Base-by-base conservation (phyloP, 2,329 filamentous ascomycete species). In the Emydomyces testavorans region DNA sequence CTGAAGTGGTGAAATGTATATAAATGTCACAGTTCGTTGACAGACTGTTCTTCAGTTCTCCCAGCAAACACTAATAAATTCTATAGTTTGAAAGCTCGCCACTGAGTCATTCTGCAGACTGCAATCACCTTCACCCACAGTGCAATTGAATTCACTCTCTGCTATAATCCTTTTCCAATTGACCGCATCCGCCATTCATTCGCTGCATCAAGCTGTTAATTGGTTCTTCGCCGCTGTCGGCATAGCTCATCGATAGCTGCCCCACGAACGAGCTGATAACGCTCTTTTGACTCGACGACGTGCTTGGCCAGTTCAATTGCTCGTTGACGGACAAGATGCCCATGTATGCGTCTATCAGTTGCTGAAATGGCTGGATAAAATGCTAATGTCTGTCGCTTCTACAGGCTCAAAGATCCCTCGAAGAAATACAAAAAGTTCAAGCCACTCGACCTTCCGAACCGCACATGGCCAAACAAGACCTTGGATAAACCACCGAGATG, bases 401-500 rank as follows among this genome's bases (percentile, higher is more conserved):
- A 35, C 37, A 71, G 69, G 69, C 68, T 72, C 52, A 70, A 71
- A 51, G 69, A 72, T 57, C 69, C 69, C 41, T 71, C 68, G 37
- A 69, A 62, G 54, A 72, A 72, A 59, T 72, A 72, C 57, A 68
- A 62, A 58, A 62, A 62, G 36, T 72, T 68, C 53, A 65, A 70
- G 58, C 68, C 69, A 11, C 55, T 70, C 50, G 56, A 73, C 53
- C 65, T 75, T 36, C 68, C 70, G n/a, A 68, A 74, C 56, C 66
- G 72, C 53, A 68, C 72, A 83, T 94, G 88, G 88, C 88, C 88
- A 8, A 77, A 76, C 62, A 89, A 85, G 71, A 79, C 77, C 34
- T 77, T 95, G 59, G 78, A 85, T 60, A 92, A 89, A 70, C 78
- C 89, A 42, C 89, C 88, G 29, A 77, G 90, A 60, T 96, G 89